Base-by-base conservation (phyloP, 2,329 filamentous ascomycete genomes). In the Metarhizium rileyi region DNA sequence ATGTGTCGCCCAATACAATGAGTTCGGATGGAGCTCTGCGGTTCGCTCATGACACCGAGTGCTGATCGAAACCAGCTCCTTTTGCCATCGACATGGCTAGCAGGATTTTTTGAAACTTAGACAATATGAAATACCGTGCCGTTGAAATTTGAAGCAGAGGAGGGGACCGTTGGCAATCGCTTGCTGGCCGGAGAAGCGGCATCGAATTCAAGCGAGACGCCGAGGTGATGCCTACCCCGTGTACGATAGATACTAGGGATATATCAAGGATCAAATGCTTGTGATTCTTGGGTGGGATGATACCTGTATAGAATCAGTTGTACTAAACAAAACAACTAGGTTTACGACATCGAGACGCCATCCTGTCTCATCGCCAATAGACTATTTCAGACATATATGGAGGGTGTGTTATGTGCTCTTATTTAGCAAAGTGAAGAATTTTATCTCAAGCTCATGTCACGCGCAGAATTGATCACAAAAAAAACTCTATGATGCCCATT, bases 51-150 rank as follows among this genome's bases (percentile, higher is more conserved):
- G 25, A 44, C 35, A 20, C 20, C 10, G 14, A 18, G 26, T 22
- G 28, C 55, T 60, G 50, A 60, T 38, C 30, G 18, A 33, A 14
- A 25, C 12, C 20, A 82, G 79, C 77, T 50, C 78, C 78, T 48
- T 82, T 81, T 60, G 71, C 75, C 55, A 70, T 82, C 59, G 76
- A 81, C 53, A 72, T 73, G 56, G 66, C 70, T 50, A 69, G 69
- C 60, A 67, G 68, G 59, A 59, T 73, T 59, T 68, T 72, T 50
- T 73, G 18, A 25, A 42, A n/a, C n/a, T n/a, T n/a, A n/a, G n/a
- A n/a, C n/a, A n/a, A n/a, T n/a, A n/a, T n/a, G n/a, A n/a, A n/a
- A n/a, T n/a, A n/a, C n/a, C n/a, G n/a, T n/a, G n/a, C n/a, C n/a
- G n/a, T n/a, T n/a, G n/a, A n/a, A n/a, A n/a, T n/a, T n/a, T n/a